phyloP scores from a whole-genome alignment of 495 filamentous ascomycete genomes.

The Penicillium canariense region DNA sequence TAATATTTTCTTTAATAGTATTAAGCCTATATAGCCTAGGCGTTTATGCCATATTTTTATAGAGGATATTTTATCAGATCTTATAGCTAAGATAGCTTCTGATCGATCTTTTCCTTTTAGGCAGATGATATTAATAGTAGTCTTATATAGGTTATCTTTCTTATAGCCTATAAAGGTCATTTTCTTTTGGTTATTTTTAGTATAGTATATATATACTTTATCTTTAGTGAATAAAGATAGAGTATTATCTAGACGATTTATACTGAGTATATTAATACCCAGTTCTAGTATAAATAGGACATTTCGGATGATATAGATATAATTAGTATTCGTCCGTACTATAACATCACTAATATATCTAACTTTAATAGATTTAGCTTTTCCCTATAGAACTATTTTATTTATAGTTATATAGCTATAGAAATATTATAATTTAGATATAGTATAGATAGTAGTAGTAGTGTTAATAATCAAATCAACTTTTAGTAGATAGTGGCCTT shows the following conservation, averaged over 20 bases:
- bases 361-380: not conserved
- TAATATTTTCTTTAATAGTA: not conserved
- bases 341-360: not conserved
- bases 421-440: not conserved
- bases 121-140: not conserved
- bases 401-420: not conserved
- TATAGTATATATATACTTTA: not conserved
- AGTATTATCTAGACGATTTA: not conserved
- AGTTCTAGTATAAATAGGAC: not conserved
- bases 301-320: not conserved
- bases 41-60: not conserved
- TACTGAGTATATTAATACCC: not conserved
- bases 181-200: not conserved
- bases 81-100: not conserved
- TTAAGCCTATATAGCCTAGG: not conserved
- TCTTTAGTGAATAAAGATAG: not conserved
- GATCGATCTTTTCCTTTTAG: not conserved
- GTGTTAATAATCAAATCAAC: not conserved
- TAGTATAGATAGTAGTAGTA: not conserved
- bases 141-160: not conserved
- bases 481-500: not conserved
- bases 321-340: not conserved
- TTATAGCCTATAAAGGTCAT: not conserved
- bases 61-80: not conserved
- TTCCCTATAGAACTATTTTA: not conserved